A percentile compares a stretch with the other conserved stretches of the same genome.
Evolutionary conservation across 805 yeast species (phyloP).

Genomic region (Candida tibetensis): DNA sequence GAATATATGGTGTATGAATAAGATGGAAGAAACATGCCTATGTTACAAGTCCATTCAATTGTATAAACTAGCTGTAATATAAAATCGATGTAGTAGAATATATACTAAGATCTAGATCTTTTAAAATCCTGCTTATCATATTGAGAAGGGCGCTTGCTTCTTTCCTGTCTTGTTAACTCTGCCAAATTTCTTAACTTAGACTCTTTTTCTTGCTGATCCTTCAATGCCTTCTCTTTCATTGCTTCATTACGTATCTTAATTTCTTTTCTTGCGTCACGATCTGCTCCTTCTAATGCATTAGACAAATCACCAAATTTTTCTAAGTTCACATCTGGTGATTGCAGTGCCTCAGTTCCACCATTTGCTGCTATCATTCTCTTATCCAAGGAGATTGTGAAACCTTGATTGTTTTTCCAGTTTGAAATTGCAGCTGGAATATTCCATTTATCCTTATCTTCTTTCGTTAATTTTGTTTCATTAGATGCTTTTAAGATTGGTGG

Average conservation of each 20-base stretch:
- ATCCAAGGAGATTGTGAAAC: constrained; percentile 78
- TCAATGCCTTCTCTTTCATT: constrained; percentile 20
- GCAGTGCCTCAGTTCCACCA: constrained; percentile 23
- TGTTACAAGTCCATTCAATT: neutral
- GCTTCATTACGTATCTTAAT: constrained; percentile 26
- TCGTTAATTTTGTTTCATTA: constrained; percentile 47
- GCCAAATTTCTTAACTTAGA: constrained; percentile 27
- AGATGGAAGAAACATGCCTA: too few species aligned
- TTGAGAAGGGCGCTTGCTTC: constrained; percentile 10
- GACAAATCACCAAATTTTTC: constrained; percentile 62
- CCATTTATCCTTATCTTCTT: constrained; percentile 79
- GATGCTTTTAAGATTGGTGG: constrained; percentile 64
- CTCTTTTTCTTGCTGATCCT: constrained; percentile 31
- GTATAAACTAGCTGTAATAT: neutral
- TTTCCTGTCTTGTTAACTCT: constrained; percentile 21
- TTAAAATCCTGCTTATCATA: constrained; percentile 9
- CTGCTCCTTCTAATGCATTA: constrained; percentile 58
- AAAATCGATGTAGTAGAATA: too few species aligned
- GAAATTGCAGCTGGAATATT: constrained; percentile 87
- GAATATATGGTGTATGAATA: neutral
- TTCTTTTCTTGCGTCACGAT: constrained; percentile 26
- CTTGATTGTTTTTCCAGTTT: constrained; percentile 93
- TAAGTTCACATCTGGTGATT: constrained; percentile 44
- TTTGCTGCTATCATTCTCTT: constrained; percentile 58
- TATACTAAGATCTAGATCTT: constrained; percentile 9